Evolutionary conservation across 2,329 filamentous ascomycete genomes (phyloP).

Genomic region (Beauveria medogensis): DNA sequence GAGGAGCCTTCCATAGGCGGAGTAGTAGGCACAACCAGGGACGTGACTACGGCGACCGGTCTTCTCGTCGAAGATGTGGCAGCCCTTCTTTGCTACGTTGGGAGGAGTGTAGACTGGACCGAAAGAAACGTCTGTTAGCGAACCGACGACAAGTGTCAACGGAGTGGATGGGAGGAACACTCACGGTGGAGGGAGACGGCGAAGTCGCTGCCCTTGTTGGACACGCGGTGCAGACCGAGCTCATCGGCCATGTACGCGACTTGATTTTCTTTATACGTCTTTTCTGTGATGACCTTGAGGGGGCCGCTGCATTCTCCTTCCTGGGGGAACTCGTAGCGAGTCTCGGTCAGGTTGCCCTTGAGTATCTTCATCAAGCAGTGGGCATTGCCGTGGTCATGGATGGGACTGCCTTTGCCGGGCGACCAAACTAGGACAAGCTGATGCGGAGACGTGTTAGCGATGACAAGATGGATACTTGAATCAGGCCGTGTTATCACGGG

Average conservation of each 20-base stretch:
- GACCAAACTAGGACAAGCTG: conserved; percentile 86
- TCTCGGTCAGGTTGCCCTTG: conserved; percentile 71
- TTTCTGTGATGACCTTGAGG: conserved; percentile 58
- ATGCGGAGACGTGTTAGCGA: conserved; percentile 8
- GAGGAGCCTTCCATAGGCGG: conserved; percentile 47
- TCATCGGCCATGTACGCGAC: conserved; percentile 91
- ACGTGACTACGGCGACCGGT: conserved; percentile 70
- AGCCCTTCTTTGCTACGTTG: conserved; percentile 76
- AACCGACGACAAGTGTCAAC: conserved; percentile 22
- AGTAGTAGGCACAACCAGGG: conserved; percentile 64
- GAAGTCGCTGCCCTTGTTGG: conserved; percentile 65
- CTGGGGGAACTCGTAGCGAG: conserved; percentile 66
- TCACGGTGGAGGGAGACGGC: conserved; percentile 75
- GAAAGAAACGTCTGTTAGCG: conserved; percentile 20
- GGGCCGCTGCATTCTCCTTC: conserved; percentile 39
- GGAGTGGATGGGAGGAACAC: conserved; percentile 20
- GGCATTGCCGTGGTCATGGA: conserved; percentile 83
- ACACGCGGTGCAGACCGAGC: conserved; percentile 76
- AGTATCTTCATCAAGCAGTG: conserved; percentile 92
- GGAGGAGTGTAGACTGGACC: conserved; percentile 71
- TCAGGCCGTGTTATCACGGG: not conserved
- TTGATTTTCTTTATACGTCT: conserved; percentile 58
- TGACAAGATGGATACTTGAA: not conserved
- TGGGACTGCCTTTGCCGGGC: conserved; percentile 71
- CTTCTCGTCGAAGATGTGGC: conserved; percentile 68